Evolutionary conservation across 306 rosid genomes (phyloP).

Genomic region (Citrullus mucosospermus): DNA sequence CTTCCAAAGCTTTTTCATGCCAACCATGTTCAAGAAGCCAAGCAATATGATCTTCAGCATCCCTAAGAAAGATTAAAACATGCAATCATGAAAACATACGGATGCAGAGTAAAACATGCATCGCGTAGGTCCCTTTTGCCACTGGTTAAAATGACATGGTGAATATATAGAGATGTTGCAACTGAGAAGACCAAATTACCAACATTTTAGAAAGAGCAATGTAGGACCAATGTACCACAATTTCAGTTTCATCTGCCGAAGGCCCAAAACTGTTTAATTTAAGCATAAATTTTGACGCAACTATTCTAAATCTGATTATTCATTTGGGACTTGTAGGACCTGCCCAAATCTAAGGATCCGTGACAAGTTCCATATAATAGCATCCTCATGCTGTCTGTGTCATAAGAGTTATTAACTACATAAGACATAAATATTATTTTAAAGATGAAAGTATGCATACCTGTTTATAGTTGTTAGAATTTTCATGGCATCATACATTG

Average conservation of each 20-base stretch:
- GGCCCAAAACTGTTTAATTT: neutral
- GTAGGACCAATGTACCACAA: neutral
- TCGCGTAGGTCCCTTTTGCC: neutral
- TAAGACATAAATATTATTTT: neutral
- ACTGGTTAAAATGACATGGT: neutral
- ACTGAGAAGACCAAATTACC: neutral
- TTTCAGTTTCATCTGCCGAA: neutral
- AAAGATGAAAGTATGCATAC: neutral
- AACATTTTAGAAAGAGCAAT: neutral
- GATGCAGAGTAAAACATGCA: neutral
- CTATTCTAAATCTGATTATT: neutral
- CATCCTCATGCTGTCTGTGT: neutral
- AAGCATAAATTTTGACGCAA: neutral
- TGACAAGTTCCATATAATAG: neutral
- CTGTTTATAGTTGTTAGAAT: neutral
- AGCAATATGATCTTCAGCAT: slow-evolving; percentile 94
- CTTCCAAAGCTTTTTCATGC: slow-evolving; percentile 96
- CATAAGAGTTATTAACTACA: neutral
- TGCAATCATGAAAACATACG: slow-evolving; percentile 8
- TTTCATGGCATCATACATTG: too few species aligned
- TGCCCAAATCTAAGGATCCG: neutral
- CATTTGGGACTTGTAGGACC: neutral
- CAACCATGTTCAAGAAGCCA: slow-evolving; percentile 98
- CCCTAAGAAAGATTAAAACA: slow-evolving; percentile 43
- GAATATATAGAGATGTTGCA: neutral